These are phyloP conservation scores for Schizochytrium sp. DNA, from an alignment of 108 stramenopile genomes.

Conservation along the genomic window DNA sequence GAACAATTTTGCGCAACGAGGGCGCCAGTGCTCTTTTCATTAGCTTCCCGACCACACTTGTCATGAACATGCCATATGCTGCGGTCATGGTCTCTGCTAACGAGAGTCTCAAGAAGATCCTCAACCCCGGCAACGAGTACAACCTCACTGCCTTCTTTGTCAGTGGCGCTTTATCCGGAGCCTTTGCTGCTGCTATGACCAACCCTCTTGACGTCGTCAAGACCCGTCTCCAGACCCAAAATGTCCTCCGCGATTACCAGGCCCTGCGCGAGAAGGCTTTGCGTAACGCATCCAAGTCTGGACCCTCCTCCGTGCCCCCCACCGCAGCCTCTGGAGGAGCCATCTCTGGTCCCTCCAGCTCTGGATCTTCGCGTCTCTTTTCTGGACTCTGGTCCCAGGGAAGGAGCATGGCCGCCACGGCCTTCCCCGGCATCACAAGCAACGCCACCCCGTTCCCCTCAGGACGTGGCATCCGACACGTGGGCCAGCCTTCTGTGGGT, in stretches of 20 bases:
- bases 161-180: slow-evolving; percentile 88
- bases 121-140: slow-evolving; percentile 71
- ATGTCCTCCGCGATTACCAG: neutral
- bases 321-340: neutral
- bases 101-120: slow-evolving; percentile 81
- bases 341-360: neutral
- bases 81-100: slow-evolving; percentile 94
- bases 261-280: neutral
- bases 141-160: slow-evolving; percentile 73
- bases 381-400: slow-evolving; percentile 39
- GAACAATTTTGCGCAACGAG: slow-evolving; percentile 75
- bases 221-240: slow-evolving; percentile 82
- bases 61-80: slow-evolving; percentile 97
- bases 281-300: neutral
- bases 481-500: slow-evolving; percentile 3
- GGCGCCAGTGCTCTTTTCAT: slow-evolving; percentile 85
- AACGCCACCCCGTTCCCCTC: neutral
- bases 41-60: slow-evolving; percentile 89
- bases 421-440: neutral
- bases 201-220: slow-evolving; percentile 97
- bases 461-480: slow-evolving; percentile 29
- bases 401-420: slow-evolving; percentile 6
- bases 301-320: neutral
- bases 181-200: slow-evolving; percentile 87
- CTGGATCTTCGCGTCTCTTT: neutral